Evolutionary conservation across 1,139 yeast species (phyloP).

Genomic region (Tardiomyces digboiensis): DNA sequence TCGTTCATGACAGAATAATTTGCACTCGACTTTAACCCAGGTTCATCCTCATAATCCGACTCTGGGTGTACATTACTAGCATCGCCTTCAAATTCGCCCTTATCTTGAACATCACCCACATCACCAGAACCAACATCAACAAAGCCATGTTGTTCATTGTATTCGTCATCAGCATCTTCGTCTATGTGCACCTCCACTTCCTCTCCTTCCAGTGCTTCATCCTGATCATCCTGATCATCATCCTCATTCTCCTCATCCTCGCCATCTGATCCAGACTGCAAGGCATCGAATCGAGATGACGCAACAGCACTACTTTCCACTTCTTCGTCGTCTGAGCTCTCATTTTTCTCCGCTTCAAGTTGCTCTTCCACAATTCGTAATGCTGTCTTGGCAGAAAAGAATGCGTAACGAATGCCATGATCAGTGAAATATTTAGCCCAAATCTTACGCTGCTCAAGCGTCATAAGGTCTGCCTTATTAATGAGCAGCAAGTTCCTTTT

Average conservation of each 20-base stretch:
- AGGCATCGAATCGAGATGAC: not conserved
- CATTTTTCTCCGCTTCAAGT: conserved; percentile 14
- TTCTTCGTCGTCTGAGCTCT: conserved; percentile 12
- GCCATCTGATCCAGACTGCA: not conserved
- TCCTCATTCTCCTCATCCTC: conserved; percentile 14
- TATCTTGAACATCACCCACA: conserved; percentile 9
- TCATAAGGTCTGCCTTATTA: conserved; percentile 87
- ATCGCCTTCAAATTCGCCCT: conserved; percentile 16
- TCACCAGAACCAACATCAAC: conserved; percentile 11
- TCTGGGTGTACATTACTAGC: conserved; percentile 5
- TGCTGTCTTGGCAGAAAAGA: conserved; percentile 87
- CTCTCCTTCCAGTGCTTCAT: conserved; percentile 10
- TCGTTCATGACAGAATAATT: conserved; percentile 9
- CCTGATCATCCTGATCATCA: conserved; percentile 4
- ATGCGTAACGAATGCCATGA: conserved; percentile 71
- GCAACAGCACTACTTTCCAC: conserved; percentile 9
- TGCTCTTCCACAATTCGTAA: conserved; percentile 9
- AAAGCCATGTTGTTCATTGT: too few relatives aligned
- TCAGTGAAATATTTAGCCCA: conserved; percentile 83
- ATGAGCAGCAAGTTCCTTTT: conserved; percentile 78
- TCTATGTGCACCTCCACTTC: too few relatives aligned
- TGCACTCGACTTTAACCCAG: not conserved
- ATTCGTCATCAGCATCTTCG: conserved; percentile 16
- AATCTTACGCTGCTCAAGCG: conserved; percentile 59
- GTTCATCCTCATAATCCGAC: not conserved